phyloP scores from a whole-genome alignment of 2,329 filamentous ascomycete species.

The Juglanconis juglandina region DNA sequence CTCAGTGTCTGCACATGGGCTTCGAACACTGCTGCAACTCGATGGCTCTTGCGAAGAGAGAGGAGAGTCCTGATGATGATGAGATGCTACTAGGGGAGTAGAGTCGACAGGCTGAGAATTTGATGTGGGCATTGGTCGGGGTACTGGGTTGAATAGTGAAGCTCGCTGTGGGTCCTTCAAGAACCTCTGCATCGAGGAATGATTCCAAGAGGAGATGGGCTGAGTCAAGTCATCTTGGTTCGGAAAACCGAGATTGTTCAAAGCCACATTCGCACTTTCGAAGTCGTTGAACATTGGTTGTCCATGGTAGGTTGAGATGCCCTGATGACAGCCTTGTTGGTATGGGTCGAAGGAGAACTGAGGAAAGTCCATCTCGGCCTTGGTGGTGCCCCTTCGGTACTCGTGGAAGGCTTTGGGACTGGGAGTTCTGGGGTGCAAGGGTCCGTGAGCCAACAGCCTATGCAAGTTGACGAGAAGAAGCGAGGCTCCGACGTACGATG shows the following conservation, averaged over 20 bases:
- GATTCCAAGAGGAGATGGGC: slow-evolving; percentile 21
- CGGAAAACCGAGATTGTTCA: slow-evolving; percentile 25
- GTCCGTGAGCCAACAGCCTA: neutral
- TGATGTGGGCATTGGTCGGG: slow-evolving; percentile 12
- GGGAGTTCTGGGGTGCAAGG: neutral
- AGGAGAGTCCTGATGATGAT: slow-evolving; percentile 33
- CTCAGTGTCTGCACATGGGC: slow-evolving; percentile 39
- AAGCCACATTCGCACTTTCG: neutral
- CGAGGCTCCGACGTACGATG: neutral
- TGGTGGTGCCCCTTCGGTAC: neutral
- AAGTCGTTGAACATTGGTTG: neutral
- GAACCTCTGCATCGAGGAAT: slow-evolving; percentile 26
- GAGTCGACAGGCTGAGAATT: slow-evolving; percentile 9
- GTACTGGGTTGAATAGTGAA: slow-evolving; percentile 23
- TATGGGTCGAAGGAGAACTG: neutral
- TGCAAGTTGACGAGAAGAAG: neutral
- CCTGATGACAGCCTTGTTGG: slow-evolving; percentile 1
- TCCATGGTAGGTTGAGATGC: neutral
- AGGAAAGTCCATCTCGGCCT: slow-evolving; percentile 7
- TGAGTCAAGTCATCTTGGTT: slow-evolving; percentile 21
- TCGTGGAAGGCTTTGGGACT: neutral
- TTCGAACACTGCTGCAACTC: slow-evolving; percentile 35
- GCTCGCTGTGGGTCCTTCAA: slow-evolving; percentile 27
- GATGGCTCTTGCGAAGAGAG: slow-evolving; percentile 35
- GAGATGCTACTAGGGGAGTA: slow-evolving; percentile 20